Conservation (phyloP, 2,329 filamentous ascomycete species). For the Sporothrix pallida region DNA sequence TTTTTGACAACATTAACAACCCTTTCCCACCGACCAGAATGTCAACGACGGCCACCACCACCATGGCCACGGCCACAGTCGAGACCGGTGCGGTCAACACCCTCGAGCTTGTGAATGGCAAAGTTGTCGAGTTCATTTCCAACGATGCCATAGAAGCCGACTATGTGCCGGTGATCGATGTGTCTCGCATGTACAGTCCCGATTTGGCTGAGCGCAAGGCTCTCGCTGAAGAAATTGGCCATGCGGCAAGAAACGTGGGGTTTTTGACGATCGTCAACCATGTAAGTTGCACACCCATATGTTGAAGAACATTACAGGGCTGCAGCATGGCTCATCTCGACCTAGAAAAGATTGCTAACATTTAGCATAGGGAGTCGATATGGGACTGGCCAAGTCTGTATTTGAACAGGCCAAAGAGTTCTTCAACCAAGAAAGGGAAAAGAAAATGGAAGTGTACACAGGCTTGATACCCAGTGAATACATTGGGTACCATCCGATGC, state of each 20-base stretch:
- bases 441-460: slow-evolving; percentile 56
- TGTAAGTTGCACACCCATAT: slow-evolving; percentile 32
- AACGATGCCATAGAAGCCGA: slow-evolving; percentile 40
- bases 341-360: too few species aligned
- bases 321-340: too few species aligned
- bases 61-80: not conserved
- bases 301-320: too few species aligned
- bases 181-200: slow-evolving; percentile 49
- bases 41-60: not conserved
- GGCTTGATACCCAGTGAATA: slow-evolving; percentile 46
- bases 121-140: slow-evolving; percentile 40
- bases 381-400: slow-evolving; percentile 42
- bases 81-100: slow-evolving; percentile 20
- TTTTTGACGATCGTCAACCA: slow-evolving; percentile 53
- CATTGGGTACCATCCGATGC: slow-evolving; percentile 47
- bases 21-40: not conserved
- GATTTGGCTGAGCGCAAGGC: slow-evolving; percentile 45
- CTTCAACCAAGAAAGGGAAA: slow-evolving; percentile 51
- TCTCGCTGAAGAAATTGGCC: slow-evolving; percentile 50
- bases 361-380: slow-evolving; percentile 42
- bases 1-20: not conserved
- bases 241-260: slow-evolving; percentile 50
- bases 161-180: slow-evolving; percentile 53
- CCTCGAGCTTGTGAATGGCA: slow-evolving; percentile 40
- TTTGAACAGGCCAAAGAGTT: slow-evolving; percentile 50